A percentile compares a stretch with the other conserved stretches of the same genome.
Evolutionary conservation across 2,329 filamentous ascomycete species (phyloP).

Genomic region (Teratosphaeria destructans): DNA sequence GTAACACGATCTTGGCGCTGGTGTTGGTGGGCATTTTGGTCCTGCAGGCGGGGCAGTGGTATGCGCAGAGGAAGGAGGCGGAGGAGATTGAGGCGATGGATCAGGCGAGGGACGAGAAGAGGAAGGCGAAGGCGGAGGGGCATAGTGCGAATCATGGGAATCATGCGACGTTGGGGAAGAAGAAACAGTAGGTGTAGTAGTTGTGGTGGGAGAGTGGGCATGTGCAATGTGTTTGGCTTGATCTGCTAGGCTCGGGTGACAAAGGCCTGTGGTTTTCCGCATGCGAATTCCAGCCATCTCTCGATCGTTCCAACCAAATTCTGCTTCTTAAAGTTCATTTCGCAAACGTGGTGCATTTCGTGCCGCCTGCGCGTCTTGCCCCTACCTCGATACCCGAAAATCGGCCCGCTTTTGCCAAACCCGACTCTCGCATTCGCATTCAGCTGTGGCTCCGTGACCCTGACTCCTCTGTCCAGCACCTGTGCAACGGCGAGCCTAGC

Average conservation of each 20-base stretch:
- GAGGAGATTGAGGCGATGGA: conserved; percentile 64
- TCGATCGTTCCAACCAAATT: not conserved
- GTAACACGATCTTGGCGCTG: conserved; percentile 90
- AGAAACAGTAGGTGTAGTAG: not conserved
- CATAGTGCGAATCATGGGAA: not conserved
- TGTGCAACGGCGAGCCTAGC: not conserved
- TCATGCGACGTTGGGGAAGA: conserved; percentile 1
- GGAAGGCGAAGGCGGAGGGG: conserved; percentile 25
- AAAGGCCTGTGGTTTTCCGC: not conserved
- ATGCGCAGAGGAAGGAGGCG: conserved; percentile 85
- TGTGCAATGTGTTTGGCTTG: not conserved
- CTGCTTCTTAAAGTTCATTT: not conserved
- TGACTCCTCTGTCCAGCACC: not conserved
- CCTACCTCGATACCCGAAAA: not conserved
- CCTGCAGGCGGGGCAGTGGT: conserved; percentile 95
- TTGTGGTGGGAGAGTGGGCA: not conserved
- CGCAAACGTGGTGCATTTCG: not conserved
- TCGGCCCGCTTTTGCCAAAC: not conserved
- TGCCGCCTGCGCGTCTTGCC: too few relatives aligned
- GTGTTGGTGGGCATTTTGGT: conserved; percentile 86
- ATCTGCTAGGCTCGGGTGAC: not conserved
- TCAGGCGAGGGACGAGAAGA: conserved; percentile 41
- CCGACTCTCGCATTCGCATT: not conserved
- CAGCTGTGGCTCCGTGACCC: not conserved
- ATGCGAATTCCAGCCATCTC: not conserved